These are phyloP conservation scores for Calocera cornea DNA, from an alignment of 768 basidiomycete genomes.

Conservation along the genomic window DNA sequence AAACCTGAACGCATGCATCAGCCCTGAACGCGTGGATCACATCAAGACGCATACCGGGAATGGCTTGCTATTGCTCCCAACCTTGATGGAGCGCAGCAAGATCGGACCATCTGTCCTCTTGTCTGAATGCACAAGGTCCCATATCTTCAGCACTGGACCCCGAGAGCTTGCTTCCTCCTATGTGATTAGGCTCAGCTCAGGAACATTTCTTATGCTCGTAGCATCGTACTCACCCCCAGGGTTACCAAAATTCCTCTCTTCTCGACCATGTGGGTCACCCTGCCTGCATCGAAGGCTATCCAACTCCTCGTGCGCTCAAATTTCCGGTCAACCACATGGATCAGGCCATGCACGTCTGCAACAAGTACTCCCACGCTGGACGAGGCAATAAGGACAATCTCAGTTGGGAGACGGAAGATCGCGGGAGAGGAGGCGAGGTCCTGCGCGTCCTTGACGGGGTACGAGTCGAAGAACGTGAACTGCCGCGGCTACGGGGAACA, in stretches of 20 bases:
- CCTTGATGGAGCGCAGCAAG: slow-evolving; percentile 59
- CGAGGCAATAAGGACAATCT: slow-evolving; percentile 28
- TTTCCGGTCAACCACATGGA: slow-evolving; percentile 60
- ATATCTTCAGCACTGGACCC: slow-evolving; percentile 48
- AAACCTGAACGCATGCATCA: slow-evolving; percentile 36
- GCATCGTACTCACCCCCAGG: slow-evolving; percentile 53
- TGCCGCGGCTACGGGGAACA: slow-evolving; percentile 54
- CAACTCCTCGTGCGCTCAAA: slow-evolving; percentile 62
- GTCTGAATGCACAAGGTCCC: slow-evolving; percentile 66
- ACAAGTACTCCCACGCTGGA: slow-evolving; percentile 57
- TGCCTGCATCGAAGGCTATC: slow-evolving; percentile 64
- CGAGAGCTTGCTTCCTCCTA: slow-evolving; percentile 23
- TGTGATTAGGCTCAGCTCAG: slow-evolving; percentile 8
- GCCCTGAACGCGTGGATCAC: neutral
- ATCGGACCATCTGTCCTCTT: slow-evolving; percentile 48
- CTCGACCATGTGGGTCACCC: slow-evolving; percentile 81
- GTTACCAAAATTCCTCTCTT: slow-evolving; percentile 70
- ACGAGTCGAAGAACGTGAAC: slow-evolving; percentile 77
- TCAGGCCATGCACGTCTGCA: slow-evolving; percentile 74
- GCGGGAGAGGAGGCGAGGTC: slow-evolving; percentile 63
- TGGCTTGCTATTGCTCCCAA: slow-evolving; percentile 61
- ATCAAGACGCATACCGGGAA: slow-evolving; percentile 44
- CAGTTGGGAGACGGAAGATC: slow-evolving; percentile 51
- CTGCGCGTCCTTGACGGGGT: slow-evolving; percentile 63
- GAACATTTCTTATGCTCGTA: neutral